These are phyloP conservation scores for Penicillium fuscoglaucum DNA, from an alignment of 2,329 filamentous ascomycete species.

Conservation along the genomic window DNA sequence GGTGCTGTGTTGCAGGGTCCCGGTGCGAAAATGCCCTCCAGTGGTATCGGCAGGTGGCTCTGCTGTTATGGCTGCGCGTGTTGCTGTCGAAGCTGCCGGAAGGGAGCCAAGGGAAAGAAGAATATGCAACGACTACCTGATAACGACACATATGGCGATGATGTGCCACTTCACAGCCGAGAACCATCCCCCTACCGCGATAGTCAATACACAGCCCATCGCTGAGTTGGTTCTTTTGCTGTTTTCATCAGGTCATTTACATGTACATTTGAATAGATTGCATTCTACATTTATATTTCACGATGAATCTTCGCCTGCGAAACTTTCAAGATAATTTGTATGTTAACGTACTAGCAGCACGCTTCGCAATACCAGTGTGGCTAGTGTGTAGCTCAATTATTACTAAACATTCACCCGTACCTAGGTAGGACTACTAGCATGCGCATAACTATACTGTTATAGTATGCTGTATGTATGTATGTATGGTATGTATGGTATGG, in stretches of 20 bases:
- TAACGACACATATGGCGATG: background rate
- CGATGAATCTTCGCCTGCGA: too few relatives aligned
- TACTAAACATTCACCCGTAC: too few relatives aligned
- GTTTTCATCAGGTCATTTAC: background rate
- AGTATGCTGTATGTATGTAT: too few relatives aligned
- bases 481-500: too few relatives aligned
- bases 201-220: background rate
- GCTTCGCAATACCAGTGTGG: too few relatives aligned
- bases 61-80: slow-evolving; percentile 4
- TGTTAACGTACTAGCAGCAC: too few relatives aligned
- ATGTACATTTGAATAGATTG: background rate
- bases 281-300: too few relatives aligned
- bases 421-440: too few relatives aligned
- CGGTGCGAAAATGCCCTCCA: slow-evolving; percentile 2
- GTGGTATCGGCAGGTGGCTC: slow-evolving; percentile 1
- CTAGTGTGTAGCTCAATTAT: too few relatives aligned
- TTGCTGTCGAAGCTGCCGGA: slow-evolving; percentile 8
- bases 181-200: background rate
- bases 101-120: background rate
- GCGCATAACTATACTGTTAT: too few relatives aligned
- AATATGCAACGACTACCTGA: slow-evolving; percentile 3
- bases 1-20: slow-evolving; percentile 4
- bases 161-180: background rate
- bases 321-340: too few relatives aligned
- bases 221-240: background rate